A percentile compares a stretch with the other conserved stretches of the same genome.
phyloP scores from a whole-genome alignment of 2,329 filamentous ascomycete genomes.

The Aureobasidium lini region DNA sequence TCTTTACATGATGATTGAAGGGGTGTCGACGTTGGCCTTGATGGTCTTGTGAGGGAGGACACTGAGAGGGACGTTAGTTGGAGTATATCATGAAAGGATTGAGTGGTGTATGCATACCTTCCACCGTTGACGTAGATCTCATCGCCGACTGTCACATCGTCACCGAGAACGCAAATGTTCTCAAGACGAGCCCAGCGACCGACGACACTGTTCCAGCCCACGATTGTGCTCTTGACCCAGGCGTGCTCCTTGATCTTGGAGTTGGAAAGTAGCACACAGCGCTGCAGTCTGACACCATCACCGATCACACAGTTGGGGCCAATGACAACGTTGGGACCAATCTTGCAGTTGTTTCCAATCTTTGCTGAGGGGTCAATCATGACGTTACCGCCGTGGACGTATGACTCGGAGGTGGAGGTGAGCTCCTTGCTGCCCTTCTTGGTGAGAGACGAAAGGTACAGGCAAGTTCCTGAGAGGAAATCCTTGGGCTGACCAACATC shows the following conservation, averaged over 20 bases:
- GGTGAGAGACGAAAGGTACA: conserved; percentile 87
- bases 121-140: conserved; percentile 98
- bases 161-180: conserved; percentile 95
- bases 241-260: conserved; percentile 98
- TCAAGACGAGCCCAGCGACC: conserved; percentile 94
- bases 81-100: neutral
- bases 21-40: conserved; percentile 86
- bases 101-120: conserved; percentile 6
- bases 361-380: conserved; percentile 89
- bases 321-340: conserved; percentile 94
- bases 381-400: conserved; percentile 88
- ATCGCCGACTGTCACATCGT: conserved; percentile 95
- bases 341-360: conserved; percentile 97
- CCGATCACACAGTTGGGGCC: conserved; percentile 87
- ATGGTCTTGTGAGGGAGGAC: conserved; percentile 97
- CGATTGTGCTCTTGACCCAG: conserved; percentile 97
- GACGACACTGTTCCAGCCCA: conserved; percentile 95
- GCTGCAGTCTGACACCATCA: conserved; percentile 87
- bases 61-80: conserved; percentile 37
- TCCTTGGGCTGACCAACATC: conserved; percentile 98
- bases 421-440: conserved; percentile 87
- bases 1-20: conserved; percentile 26
- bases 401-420: conserved; percentile 64
- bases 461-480: conserved; percentile 90
- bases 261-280: conserved; percentile 80